These are phyloP conservation scores for Furcasterigmium sp. DNA, from an alignment of 2,329 filamentous ascomycete species.

Conservation along the genomic window DNA sequence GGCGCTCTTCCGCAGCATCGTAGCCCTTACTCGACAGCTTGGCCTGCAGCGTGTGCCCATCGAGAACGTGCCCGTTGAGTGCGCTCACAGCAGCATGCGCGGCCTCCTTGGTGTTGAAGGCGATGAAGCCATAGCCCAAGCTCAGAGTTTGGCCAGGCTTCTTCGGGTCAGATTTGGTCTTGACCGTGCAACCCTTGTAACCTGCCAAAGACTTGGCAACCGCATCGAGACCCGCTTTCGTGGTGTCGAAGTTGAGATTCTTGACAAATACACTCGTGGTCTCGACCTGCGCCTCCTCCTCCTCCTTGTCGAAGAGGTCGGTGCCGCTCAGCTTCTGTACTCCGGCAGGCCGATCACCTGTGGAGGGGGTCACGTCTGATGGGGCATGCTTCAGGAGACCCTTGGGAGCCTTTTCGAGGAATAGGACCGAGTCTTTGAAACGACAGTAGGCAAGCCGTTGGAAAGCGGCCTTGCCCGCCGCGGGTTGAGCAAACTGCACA, in stretches of 20 bases:
- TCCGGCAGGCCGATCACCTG: conserved; percentile 25
- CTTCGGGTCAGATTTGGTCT: conserved; percentile 92
- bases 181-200: conserved; percentile 84
- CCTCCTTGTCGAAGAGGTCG: conserved; percentile 60
- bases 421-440: conserved; percentile 85
- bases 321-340: conserved; percentile 61
- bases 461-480: conserved; percentile 80
- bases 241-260: conserved; percentile 90
- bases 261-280: conserved; percentile 86
- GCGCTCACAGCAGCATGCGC: conserved; percentile 73
- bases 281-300: conserved; percentile 51
- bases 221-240: conserved; percentile 68
- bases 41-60: conserved; percentile 79
- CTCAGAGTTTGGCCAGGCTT: conserved; percentile 81
- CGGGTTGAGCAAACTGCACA: conserved; percentile 75
- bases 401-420: conserved; percentile 88
- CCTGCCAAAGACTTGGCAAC: conserved; percentile 78
- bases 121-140: conserved; percentile 96
- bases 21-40: conserved; percentile 81
- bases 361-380: neutral
- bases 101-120: conserved; percentile 73
- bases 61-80: conserved; percentile 88
- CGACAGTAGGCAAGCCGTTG: conserved; percentile 81
- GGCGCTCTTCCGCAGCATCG: conserved; percentile 82
- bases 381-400: conserved; percentile 56